Conservation (phyloP, 257 asterid species). For the Scutellaria barbata region DNA sequence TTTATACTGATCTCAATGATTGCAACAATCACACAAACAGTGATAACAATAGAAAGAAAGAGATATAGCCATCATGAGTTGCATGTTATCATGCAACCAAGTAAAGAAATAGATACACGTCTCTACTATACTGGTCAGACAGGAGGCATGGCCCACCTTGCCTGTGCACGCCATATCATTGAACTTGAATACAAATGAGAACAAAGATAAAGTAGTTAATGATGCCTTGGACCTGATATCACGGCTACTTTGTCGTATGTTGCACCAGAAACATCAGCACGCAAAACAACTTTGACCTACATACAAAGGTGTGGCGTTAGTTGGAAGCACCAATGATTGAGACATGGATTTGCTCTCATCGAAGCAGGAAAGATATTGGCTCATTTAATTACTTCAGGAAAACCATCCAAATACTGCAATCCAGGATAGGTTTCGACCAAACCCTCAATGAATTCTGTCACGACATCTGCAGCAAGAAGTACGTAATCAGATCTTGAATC, state of each 20-base stretch:
- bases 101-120: not conserved
- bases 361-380: constrained; percentile 10
- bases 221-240: constrained; percentile 69
- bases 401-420: constrained; percentile 96
- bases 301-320: constrained; percentile 26
- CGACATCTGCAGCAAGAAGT: constrained; percentile 72
- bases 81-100: constrained; percentile 14
- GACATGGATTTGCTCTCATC: not conserved
- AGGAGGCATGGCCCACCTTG: constrained; percentile 23
- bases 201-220: constrained; percentile 25
- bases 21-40: not conserved
- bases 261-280: constrained; percentile 82
- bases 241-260: constrained; percentile 87
- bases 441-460: constrained; percentile 95
- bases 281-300: constrained; percentile 92
- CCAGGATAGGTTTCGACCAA: constrained; percentile 92
- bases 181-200: not conserved
- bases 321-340: constrained; percentile 9
- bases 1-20: constrained; percentile 4
- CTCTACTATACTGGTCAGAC: constrained; percentile 9
- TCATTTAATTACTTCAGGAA: constrained; percentile 66
- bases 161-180: constrained; percentile 3
- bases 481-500: constrained; percentile 26
- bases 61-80: not conserved
- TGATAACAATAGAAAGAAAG: not conserved